Base-by-base conservation (phyloP, 805 yeast genomes). In the Sungouiozyma ichnusensis region DNA sequence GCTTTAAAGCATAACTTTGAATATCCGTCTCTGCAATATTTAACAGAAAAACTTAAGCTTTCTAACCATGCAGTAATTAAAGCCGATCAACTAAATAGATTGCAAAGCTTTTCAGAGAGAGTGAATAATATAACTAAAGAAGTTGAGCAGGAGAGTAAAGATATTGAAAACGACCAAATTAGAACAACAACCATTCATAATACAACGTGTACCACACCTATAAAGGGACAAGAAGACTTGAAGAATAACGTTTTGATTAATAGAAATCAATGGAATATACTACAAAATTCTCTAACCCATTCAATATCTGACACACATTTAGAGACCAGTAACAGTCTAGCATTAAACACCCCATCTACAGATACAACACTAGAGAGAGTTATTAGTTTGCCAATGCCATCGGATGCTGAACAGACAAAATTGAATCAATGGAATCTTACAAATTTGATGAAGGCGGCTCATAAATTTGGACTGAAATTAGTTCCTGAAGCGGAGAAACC, bases 1-100 rank as follows among this genome's bases (percentile, higher is more conserved):
- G 20, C 16, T 7, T 27, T 39, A 34, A 39, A 18, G 15, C 16
- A 17, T 20, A 15, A 24, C 11, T 7, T 24, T 7, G 29, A 24
- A 24, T 7, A 6, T 11, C 57, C 59, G 3, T 20, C 47, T 16
- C 8, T 46, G 4, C 50, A 50, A 16, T 52, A 51, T n/a, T 38
- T 60, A 36, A 45, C 46, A 33, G 34, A 35, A 40, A 27, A 33
- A 17, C 19, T 37, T 13, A 36, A 33, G 17, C 16, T 17, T 13
- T 37, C 34, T 24, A 37, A 37, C 3, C 37, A 33, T 24, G 20
- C 16, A 8, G 33, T 33, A 1, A 24, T 24, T 11, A 37, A 36
- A 14, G 34, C 31, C 13, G 38, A 33, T 18, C 20, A 41, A 27
- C 18, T 33, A 14, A 19, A 37, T 14, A 19, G 20, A 14, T 17